Evolutionary conservation across 345 rosid species (phyloP).

Genomic region (Odontarrhena argentea): DNA sequence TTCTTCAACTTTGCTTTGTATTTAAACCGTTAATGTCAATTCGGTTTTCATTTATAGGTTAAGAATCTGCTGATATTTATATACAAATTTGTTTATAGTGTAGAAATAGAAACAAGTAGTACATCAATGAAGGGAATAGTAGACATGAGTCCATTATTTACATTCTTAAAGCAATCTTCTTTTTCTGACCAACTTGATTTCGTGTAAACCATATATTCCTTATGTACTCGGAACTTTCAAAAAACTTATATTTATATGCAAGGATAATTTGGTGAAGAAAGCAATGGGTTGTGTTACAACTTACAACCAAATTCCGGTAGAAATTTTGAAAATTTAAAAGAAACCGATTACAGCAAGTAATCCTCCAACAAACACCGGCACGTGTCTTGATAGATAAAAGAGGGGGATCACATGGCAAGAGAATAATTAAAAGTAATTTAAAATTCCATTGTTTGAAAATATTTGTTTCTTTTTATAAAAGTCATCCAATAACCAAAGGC

Average conservation of each 20-base stretch:
- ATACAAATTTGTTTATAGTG: too few relatives aligned
- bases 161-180: too few relatives aligned
- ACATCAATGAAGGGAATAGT: too few relatives aligned
- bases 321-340: not conserved
- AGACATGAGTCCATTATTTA: too few relatives aligned
- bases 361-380: conserved; percentile 24
- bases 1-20: too few relatives aligned
- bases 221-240: too few relatives aligned
- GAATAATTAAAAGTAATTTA: conserved; percentile 28
- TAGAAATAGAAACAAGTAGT: too few relatives aligned
- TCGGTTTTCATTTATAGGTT: too few relatives aligned
- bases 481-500: conserved; percentile 31
- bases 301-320: not conserved
- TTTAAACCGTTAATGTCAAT: too few relatives aligned
- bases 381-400: conserved; percentile 6
- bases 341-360: conserved; percentile 28
- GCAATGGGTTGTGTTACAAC: not conserved
- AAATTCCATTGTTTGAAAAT: not conserved
- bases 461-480: not conserved
- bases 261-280: conserved; percentile 28
- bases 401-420: conserved; percentile 30
- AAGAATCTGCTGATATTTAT: too few relatives aligned
- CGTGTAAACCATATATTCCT: too few relatives aligned
- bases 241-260: conserved; percentile 2
- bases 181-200: too few relatives aligned